A percentile compares a stretch with the other conserved stretches of the same genome.
Evolutionary conservation across 2,329 filamentous ascomycete genomes (phyloP).

Genomic region (Trichothecium sympodiale): DNA sequence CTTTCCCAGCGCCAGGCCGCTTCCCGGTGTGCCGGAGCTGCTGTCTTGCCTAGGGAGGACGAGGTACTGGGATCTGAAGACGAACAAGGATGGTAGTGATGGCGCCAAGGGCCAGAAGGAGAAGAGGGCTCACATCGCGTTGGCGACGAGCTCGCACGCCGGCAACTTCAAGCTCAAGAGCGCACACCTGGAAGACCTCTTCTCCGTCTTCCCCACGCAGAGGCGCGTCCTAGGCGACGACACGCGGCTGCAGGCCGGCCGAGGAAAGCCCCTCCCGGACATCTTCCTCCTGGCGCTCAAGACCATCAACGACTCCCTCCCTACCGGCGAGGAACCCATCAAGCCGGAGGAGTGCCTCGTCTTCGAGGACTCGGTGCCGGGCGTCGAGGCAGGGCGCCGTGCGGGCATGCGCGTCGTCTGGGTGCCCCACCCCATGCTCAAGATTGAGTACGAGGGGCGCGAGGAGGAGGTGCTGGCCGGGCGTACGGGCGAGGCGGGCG

Average conservation of each 20-base stretch:
- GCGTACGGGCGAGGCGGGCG: slow-evolving; percentile 56
- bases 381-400: slow-evolving; percentile 79
- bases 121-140: slow-evolving; percentile 60
- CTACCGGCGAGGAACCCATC: slow-evolving; percentile 52
- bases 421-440: slow-evolving; percentile 73
- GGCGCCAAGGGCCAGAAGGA: no score
- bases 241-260: slow-evolving; percentile 57
- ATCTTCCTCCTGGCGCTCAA: slow-evolving; percentile 83
- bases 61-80: slow-evolving; percentile 33
- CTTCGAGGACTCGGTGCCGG: slow-evolving; percentile 90
- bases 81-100: slow-evolving; percentile 9
- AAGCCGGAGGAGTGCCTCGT: slow-evolving; percentile 82
- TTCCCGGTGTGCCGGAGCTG: slow-evolving; percentile 67
- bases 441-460: slow-evolving; percentile 62
- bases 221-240: slow-evolving; percentile 82
- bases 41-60: slow-evolving; percentile 48
- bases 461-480: slow-evolving; percentile 80
- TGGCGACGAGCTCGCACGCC: slow-evolving; percentile 70
- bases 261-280: slow-evolving; percentile 91
- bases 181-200: slow-evolving; percentile 43
- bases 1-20: slow-evolving; percentile 64
- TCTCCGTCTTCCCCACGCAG: slow-evolving; percentile 54
- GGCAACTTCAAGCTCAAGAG: slow-evolving; percentile 73
- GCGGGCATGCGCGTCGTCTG: slow-evolving; percentile 94
- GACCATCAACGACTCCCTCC: slow-evolving; percentile 68